Percentiles rank a stretch among this genome's conserved stretches.
Conservation (phyloP, 2,329 filamentous ascomycete genomes). For the Samsoniella hepiali region DNA sequence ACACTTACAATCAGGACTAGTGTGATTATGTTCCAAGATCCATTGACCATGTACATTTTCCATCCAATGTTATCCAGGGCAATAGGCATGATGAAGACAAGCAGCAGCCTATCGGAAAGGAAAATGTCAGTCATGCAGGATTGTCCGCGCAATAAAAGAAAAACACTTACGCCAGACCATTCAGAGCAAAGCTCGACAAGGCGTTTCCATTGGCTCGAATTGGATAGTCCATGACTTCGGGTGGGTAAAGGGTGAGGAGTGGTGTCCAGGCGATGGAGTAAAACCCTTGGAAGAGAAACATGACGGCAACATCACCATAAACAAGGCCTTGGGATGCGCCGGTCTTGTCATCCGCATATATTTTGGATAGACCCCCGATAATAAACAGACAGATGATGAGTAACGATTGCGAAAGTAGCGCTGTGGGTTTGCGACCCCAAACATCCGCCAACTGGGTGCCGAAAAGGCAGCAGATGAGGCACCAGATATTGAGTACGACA, state of each 20-base stretch:
- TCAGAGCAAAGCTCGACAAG: conserved; percentile 22
- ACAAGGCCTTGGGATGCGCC: conserved; percentile 33
- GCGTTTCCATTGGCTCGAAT: conserved; percentile 36
- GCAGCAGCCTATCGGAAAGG: conserved; percentile 11
- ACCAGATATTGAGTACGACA: conserved; percentile 51
- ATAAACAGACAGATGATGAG: conserved; percentile 47
- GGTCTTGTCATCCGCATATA: conserved; percentile 30
- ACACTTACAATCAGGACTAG: conserved; percentile 21
- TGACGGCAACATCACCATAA: conserved; percentile 34
- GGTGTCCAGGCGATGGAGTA: conserved; percentile 31
- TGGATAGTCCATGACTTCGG: conserved; percentile 30
- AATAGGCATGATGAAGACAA: conserved; percentile 26
- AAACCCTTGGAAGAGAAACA: conserved; percentile 30
- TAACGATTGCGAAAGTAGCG: conserved; percentile 36
- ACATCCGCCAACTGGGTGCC: conserved; percentile 42
- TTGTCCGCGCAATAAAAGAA: background rate
- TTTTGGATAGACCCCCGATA: conserved; percentile 48
- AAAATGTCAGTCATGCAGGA: background rate
- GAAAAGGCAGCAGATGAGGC: conserved; percentile 38
- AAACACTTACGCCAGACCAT: conserved; percentile 17
- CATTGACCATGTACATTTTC: conserved; percentile 28
- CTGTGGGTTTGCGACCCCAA: conserved; percentile 44
- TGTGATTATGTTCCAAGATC: conserved; percentile 26
- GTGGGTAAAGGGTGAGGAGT: conserved; percentile 26
- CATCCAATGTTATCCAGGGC: conserved; percentile 26